phyloP scores from a whole-genome alignment of 352 stramenopile species.

The Globisporangium takayamanum region DNA sequence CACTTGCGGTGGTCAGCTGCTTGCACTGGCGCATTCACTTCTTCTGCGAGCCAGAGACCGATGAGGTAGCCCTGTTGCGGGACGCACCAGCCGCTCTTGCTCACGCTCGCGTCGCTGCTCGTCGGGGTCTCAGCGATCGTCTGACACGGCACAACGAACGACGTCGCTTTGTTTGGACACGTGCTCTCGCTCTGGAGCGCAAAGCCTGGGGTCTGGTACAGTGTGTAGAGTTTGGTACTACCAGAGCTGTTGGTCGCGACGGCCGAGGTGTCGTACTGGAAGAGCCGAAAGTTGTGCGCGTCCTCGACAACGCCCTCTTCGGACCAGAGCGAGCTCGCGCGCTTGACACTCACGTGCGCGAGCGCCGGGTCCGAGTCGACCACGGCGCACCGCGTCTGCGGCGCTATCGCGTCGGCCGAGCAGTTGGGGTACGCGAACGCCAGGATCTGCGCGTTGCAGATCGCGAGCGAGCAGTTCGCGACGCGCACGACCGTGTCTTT shows the following conservation, averaged over 20 bases:
- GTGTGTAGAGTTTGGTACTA: slow-evolving; percentile 25
- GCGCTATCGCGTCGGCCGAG: slow-evolving; percentile 15
- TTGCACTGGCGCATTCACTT: neutral
- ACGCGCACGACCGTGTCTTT: slow-evolving; percentile 27
- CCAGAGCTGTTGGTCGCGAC: slow-evolving; percentile 1
- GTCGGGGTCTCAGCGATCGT: slow-evolving; percentile 1
- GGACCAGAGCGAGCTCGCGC: slow-evolving; percentile 31
- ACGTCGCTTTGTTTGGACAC: slow-evolving; percentile 24
- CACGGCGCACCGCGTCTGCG: slow-evolving; percentile 26
- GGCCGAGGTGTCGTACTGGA: slow-evolving; percentile 15
- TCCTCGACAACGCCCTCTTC: slow-evolving; percentile 24
- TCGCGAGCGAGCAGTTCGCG: slow-evolving; percentile 9
- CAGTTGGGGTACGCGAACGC: slow-evolving; percentile 30
- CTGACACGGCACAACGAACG: slow-evolving; percentile 44
- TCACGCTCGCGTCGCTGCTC: neutral
- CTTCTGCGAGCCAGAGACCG: slow-evolving; percentile 29
- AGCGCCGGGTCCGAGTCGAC: slow-evolving; percentile 21
- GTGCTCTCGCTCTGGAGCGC: slow-evolving; percentile 10
- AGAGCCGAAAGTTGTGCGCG: slow-evolving; percentile 31
- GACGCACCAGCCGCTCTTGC: slow-evolving; percentile 24
- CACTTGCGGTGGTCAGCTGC: slow-evolving; percentile 7
- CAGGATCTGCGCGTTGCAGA: slow-evolving; percentile 23
- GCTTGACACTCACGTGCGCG: neutral
- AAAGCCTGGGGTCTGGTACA: slow-evolving; percentile 30
- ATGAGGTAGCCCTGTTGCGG: slow-evolving; percentile 25